Percentiles rank a stretch among this genome's conserved stretches.
Evolutionary conservation across 2,329 filamentous ascomycete species (phyloP).

Genomic region (Cordyceps farinosa): DNA sequence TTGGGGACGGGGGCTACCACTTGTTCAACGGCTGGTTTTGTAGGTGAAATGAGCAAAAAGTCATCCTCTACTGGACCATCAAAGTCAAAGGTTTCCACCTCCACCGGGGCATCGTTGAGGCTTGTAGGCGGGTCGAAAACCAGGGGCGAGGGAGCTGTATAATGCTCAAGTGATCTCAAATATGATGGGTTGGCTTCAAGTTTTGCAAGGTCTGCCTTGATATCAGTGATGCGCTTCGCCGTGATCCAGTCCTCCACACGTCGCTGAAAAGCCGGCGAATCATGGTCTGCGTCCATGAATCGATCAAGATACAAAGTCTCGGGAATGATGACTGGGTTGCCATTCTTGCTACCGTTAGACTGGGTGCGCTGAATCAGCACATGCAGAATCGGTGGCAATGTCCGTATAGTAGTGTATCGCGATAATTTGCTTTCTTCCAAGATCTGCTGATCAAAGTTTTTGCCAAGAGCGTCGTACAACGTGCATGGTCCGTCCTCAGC

Average conservation of each 20-base stretch:
- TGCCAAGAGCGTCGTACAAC: slow-evolving; percentile 81
- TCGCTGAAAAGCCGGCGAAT: slow-evolving; percentile 58
- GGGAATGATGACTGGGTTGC: slow-evolving; percentile 72
- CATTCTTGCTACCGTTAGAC: slow-evolving; percentile 71
- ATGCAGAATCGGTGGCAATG: slow-evolving; percentile 81
- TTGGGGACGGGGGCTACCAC: slow-evolving; percentile 2
- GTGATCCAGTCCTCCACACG: slow-evolving; percentile 72
- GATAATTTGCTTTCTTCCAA: slow-evolving; percentile 61
- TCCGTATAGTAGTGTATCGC: slow-evolving; percentile 68
- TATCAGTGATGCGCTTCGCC: slow-evolving; percentile 57
- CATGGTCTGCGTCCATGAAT: slow-evolving; percentile 68
- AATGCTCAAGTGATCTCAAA: slow-evolving; percentile 28
- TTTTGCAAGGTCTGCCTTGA: slow-evolving; percentile 42
- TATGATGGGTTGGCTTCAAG: slow-evolving; percentile 26
- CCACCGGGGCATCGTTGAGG: slow-evolving; percentile 1
- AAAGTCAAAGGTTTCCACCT: slow-evolving; percentile 36
- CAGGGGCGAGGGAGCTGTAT: background rate
- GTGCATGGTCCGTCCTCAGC: slow-evolving; percentile 49
- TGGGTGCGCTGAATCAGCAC: slow-evolving; percentile 83
- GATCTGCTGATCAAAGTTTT: slow-evolving; percentile 76
- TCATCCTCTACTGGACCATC: slow-evolving; percentile 38
- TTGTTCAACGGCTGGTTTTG: background rate
- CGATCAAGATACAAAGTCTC: slow-evolving; percentile 83
- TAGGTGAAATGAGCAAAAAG: slow-evolving; percentile 29
- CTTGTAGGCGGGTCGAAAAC: background rate